Base-by-base conservation (phyloP, 345 rosid species). In the Hypericum androsaemum region DNA sequence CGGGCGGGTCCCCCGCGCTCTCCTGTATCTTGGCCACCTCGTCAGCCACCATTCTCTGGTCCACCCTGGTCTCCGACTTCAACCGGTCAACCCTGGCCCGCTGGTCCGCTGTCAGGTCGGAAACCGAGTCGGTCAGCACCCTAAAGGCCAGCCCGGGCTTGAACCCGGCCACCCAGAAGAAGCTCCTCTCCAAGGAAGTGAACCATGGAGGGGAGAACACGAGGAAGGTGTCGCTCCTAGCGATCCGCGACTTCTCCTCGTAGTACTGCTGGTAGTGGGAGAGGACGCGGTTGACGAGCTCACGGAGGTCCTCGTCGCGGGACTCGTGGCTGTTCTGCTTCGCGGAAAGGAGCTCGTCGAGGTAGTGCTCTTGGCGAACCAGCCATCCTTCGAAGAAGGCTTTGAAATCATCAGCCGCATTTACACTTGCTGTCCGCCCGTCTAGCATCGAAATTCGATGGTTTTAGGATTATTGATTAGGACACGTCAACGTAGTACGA, bases 171-270 rank as follows among this genome's bases (percentile, higher is more conserved):
- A 73, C 16, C 72, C 84, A 73, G 10, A 66, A 64, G 37, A 73
- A 42, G 5, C 63, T 37, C 36, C 58, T 65, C 52, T 69, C 81
- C 40, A 64, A 51, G 15, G 70, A 22, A 44, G 57, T 72, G 39
- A 79, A 57, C 80, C 80, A 75, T 5, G 79, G 80, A 0, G 75
- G 74, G 10, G 76, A 46, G 35, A 65, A 36, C 67, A 71, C 54
- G 43, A 66, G 61, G 41, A 71, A 62, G 11, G 57, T 61, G 15
- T 71, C 56, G 22, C 58, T 53, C 12, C 39, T 50, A 0, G 67
- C 67, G 2, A 50, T 56, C 13, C 0, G 59, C 2, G 47, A 41
- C 45, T 70, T 73, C 66, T 67, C 69, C n/a, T 41, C 35, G 15
- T 52, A 71, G 63, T 68, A 68, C 5, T 41, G 61, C 2, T 54